Conservation (phyloP, 2,329 filamentous ascomycete species). For the Tolypocladium cylindrosporum region DNA sequence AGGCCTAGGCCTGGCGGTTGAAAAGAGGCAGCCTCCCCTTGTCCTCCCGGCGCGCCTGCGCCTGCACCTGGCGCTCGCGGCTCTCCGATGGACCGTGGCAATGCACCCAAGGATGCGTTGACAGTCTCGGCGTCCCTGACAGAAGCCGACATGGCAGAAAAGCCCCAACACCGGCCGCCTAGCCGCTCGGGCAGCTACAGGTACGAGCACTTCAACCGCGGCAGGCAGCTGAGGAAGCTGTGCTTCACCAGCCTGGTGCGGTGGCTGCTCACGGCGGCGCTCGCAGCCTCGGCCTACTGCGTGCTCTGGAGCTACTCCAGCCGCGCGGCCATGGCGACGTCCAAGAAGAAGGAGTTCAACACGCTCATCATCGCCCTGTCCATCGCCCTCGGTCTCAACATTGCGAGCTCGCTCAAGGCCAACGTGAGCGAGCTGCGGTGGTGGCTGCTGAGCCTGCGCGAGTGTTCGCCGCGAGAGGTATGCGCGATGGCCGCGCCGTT, state of each 20-base stretch:
- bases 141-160: neutral
- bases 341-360: constrained; percentile 30
- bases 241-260: constrained; percentile 8
- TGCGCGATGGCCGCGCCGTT: neutral
- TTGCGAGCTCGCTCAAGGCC: constrained; percentile 30
- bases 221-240: constrained; percentile 10
- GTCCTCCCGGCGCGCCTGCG: no score
- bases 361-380: constrained; percentile 31
- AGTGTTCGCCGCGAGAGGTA: constrained; percentile 28
- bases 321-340: constrained; percentile 18
- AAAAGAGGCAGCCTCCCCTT: no score
- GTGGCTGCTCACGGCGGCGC: constrained; percentile 18
- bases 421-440: constrained; percentile 35
- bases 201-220: constrained; percentile 10
- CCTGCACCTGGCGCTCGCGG: no score
- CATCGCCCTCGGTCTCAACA: constrained; percentile 30
- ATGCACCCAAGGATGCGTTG: neutral
- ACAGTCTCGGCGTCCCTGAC: neutral
- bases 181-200: constrained; percentile 6
- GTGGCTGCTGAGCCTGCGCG: constrained; percentile 29
- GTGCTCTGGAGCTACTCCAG: constrained; percentile 17
- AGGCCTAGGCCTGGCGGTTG: no score
- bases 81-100: neutral
- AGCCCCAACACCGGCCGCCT: neutral
- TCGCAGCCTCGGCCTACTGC: constrained; percentile 17